phyloP scores from a whole-genome alignment of 441 rosid genomes.

The Syzygium malaccense region DNA sequence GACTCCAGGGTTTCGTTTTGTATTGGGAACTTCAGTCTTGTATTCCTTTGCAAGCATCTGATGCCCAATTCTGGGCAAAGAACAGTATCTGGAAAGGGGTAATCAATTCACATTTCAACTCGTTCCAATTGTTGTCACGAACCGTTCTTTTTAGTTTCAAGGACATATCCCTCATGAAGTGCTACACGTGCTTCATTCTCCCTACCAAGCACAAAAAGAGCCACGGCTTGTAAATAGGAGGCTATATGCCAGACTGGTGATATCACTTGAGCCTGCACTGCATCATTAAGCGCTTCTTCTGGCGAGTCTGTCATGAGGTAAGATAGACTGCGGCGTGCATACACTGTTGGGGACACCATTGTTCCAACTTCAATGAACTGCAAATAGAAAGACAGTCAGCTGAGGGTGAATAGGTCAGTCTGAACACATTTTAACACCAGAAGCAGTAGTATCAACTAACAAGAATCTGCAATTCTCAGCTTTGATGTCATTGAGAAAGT shows the following conservation, averaged over 20 bases:
- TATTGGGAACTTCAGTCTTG: neutral
- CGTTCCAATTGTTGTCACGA: neutral
- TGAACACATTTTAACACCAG: neutral
- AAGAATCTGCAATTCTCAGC: neutral
- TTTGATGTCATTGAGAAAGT: neutral
- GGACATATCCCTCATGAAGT: slow-evolving; percentile 77
- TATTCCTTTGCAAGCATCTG: neutral
- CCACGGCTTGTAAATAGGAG: slow-evolving; percentile 90
- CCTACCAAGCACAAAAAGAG: slow-evolving; percentile 92
- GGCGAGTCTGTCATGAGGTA: slow-evolving; percentile 76
- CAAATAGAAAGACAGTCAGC: neutral
- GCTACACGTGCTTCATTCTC: slow-evolving; percentile 83
- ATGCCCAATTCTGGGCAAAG: neutral
- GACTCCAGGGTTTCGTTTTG: neutral
- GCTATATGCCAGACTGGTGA: slow-evolving; percentile 91
- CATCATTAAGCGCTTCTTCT: slow-evolving; percentile 94
- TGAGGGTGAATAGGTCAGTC: neutral
- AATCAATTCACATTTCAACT: neutral
- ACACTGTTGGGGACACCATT: slow-evolving; percentile 86
- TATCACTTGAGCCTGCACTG: slow-evolving; percentile 90
- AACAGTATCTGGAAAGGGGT: neutral
- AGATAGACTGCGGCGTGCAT: slow-evolving; percentile 83
- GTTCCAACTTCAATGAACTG: slow-evolving; percentile 93
- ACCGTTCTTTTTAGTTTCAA: slow-evolving; percentile 50
- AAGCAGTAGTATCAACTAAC: neutral